Conservation (phyloP, 2,329 filamentous ascomycete species). For the Penicillium capsulatum region DNA sequence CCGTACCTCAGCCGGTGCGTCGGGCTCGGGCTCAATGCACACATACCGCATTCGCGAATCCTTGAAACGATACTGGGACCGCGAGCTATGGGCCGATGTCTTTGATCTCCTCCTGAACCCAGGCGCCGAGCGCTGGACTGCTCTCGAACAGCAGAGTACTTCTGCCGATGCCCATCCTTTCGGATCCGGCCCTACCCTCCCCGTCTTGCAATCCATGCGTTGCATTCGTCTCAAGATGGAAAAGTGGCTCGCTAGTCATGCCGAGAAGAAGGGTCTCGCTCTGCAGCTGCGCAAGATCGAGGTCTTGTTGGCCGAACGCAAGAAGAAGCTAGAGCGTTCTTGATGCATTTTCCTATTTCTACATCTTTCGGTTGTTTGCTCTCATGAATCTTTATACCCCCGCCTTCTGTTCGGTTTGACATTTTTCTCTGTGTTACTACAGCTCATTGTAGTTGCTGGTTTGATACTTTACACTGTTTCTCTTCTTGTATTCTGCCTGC, state of each 20-base stretch:
- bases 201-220: slow-evolving; percentile 67
- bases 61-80: slow-evolving; percentile 95
- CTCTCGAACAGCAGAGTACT: slow-evolving; percentile 49
- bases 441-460: no score
- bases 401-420: no score
- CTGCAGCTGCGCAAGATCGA: slow-evolving; percentile 60
- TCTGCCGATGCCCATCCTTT: neutral
- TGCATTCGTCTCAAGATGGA: slow-evolving; percentile 75
- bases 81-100: slow-evolving; percentile 77
- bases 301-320: slow-evolving; percentile 59
- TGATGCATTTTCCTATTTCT: slow-evolving; percentile 13
- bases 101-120: slow-evolving; percentile 89
- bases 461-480: no score
- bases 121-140: slow-evolving; percentile 52
- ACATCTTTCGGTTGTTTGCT: neutral
- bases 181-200: slow-evolving; percentile 52
- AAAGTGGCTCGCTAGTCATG: slow-evolving; percentile 71
- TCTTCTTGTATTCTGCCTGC: no score
- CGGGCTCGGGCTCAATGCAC: slow-evolving; percentile 30
- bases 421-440: no score
- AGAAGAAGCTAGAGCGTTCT: slow-evolving; percentile 33
- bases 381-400: neutral
- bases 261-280: slow-evolving; percentile 69
- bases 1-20: slow-evolving; percentile 13
- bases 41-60: slow-evolving; percentile 76